Base-by-base conservation (phyloP, 306 rosid species). In the Purshia tridentata region DNA sequence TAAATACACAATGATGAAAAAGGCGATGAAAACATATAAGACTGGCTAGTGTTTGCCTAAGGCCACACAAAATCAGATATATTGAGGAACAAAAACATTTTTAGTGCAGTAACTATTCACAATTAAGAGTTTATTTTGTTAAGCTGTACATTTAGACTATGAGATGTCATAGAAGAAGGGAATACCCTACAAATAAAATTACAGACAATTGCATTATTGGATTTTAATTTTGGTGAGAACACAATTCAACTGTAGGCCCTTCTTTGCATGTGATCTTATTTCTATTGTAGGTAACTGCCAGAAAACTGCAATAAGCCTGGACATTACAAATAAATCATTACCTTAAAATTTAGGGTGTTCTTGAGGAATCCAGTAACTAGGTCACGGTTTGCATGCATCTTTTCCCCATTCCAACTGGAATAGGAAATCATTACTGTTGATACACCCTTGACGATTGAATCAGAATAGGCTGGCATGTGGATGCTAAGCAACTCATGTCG, bases 381-480 rank as follows among this genome's bases (percentile, higher is more conserved):
- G 20, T 91, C 86, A 59, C 22, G 92, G 77, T 91, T 81, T 22
- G 97, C 93, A 76, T 94, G 99, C 99, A 94, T 94, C 87, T 91
- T 94, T 45, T 65, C 81, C 20, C 99, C 97, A 42, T 94, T 94
- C 99, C 96, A 94, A 75, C 99, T 94, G 63, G 97, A 88, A 85
- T 94, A 94, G 23, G 97, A 94, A 77, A 83, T 84, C 99, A 94
- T 94, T 66, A 91, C 81, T 0, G 97, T 86, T 18, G 99, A 80
- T 20, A 94, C 97, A 18, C 99, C 99, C 84, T 88, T 91, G 75
- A 88, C 68, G 73, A 94, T 86, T 4, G 99, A 76, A 81, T 91
- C 99, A 58, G 84, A 81, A 87, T 91, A 91, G 14, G 89, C 99
- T 69, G 99, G 95, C 97, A 94, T 85, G 82, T 94, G 99, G 82